Evolutionary conservation across 768 basidiomycete genomes (phyloP), one percentile per base, ranked within the genome.

Genomic region (Rhizopogon vinicolor): DNA sequence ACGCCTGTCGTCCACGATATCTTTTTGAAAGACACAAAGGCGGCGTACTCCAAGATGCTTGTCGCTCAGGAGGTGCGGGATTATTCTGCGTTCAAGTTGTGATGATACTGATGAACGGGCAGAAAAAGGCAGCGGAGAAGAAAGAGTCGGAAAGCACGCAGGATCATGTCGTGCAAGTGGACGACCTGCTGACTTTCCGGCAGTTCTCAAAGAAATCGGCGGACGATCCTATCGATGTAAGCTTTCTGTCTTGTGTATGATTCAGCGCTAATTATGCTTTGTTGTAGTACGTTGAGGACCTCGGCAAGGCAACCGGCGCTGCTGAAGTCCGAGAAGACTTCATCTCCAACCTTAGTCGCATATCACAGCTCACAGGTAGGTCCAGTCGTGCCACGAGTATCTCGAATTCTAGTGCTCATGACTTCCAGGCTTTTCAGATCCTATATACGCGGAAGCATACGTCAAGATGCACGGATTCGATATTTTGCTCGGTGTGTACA

Each of bases 401-500:
- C 2, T 46, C n/a, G 6, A 10, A 10, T 46, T 31, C 31, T 25
- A 33, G 12, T 33, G n/a, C 31, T 46, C 18, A 57, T 44, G 13
- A 46, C 51, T 22, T 35, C 43, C 62, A 86, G 94, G 96, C 33
- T 98, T 98, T 81, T 97, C 95, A 28, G 97, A 98, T 68, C 93
- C 96, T 10, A 93, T 99, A 59, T 98, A 98, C 63, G 95, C 95
- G 7, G 97, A 99, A 69, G 95, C 96, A 2, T 93, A 92, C 65
- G 95, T 98, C 61, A 96, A 94, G 70, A 92, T 98, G 72, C 92
- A 98, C 60, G 93, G 94, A 40, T 98, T 98, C 69, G 96, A 99
- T 68, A 97, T 99, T 65, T 73, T 93, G 41, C 83, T 99, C 3
- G 93, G 91, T 91, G 52, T 25, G 77, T 66, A 18, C 2, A 49